Evolutionary conservation across 495 filamentous ascomycete species (phyloP), one percentile per base, ranked within the genome.

Genomic region (Podospora bellae-mahoneyi): DNA sequence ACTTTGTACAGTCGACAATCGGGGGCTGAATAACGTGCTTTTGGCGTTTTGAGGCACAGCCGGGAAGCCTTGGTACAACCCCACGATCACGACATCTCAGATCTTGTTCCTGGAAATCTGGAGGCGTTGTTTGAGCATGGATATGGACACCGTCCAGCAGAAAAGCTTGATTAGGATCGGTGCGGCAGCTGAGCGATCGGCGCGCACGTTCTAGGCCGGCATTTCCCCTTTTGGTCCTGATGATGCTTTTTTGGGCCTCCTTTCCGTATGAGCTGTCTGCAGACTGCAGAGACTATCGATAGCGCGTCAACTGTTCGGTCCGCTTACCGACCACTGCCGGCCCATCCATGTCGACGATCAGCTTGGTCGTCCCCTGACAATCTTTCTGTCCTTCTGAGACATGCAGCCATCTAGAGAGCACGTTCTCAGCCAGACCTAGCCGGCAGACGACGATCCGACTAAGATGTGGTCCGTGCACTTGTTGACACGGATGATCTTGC

Each of bases 61-160:
- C 23, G n/a, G 44, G 15, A 16, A 16, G 15, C 28, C 54, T 62
- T 67, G 57, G 28, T 58, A 28, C 44, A 69, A 64, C 67, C 70
- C 67, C 67, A 63, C 70, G 70, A 72, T 72, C 70, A 66, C 70
- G 64, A 68, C 64, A 69, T 66, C 55, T 68, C 59, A n/a, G 27
- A 57, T 23, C 60, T 60, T 23, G 67, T 16, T 28, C 28, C 59
- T 62, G 23, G 0, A 48, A 48, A 48, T 48, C 39, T 48, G 39
- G 39, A 48, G 39, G 39, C 39, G 39, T 48, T 48, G 39, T 13
- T 48, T 48, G 39, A 48, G 15, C 39, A 48, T 18, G 39, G 39
- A 16, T 48, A 5, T 48, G 39, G 39, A 3, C 39, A 13, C 15
- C 39, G 59, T 16, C 10, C 28, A 30, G 64, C 58, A 15, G n/a